Conservation (phyloP, 2,329 filamentous ascomycete species). For the Pseudocercospora eumusae region DNA sequence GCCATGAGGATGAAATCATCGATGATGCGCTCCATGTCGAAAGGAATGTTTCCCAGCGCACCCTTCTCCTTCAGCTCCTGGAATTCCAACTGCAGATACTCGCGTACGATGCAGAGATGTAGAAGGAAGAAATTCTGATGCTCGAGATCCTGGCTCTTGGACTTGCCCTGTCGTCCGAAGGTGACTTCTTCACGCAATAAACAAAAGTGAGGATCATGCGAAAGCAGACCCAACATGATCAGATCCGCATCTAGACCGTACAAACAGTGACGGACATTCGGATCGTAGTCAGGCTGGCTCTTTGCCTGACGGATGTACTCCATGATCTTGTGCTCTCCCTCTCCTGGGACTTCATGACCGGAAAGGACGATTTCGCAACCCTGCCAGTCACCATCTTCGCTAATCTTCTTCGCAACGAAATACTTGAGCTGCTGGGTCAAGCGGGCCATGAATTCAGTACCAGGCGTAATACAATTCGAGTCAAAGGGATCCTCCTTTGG, state of each 20-base stretch:
- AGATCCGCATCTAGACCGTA: slow-evolving; percentile 97
- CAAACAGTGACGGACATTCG: slow-evolving; percentile 92
- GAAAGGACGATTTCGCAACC: slow-evolving; percentile 94
- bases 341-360: slow-evolving; percentile 94
- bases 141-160: slow-evolving; percentile 92
- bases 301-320: slow-evolving; percentile 98
- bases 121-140: slow-evolving; percentile 98
- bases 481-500: slow-evolving; percentile 95
- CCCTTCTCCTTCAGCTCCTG: slow-evolving; percentile 81
- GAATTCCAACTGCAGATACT: slow-evolving; percentile 96
- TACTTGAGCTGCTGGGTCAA: slow-evolving; percentile 93
- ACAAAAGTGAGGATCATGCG: slow-evolving; percentile 98
- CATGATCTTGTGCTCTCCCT: slow-evolving; percentile 99
- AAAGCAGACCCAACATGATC: slow-evolving; percentile 96
- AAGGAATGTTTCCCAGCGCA: slow-evolving; percentile 67
- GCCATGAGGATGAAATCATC: slow-evolving; percentile 99
- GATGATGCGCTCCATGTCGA: slow-evolving; percentile 93
- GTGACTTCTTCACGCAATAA: slow-evolving; percentile 96
- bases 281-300: slow-evolving; percentile 87
- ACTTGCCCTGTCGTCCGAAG: slow-evolving; percentile 83
- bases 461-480: slow-evolving; percentile 98
- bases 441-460: slow-evolving; percentile 97
- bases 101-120: slow-evolving; percentile 94
- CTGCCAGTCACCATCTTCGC: slow-evolving; percentile 96
- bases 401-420: slow-evolving; percentile 98